Evolutionary conservation across 2,329 filamentous ascomycete species (phyloP), one percentile per base, ranked within the genome.

Genomic region (Pezicula rhizophila): DNA sequence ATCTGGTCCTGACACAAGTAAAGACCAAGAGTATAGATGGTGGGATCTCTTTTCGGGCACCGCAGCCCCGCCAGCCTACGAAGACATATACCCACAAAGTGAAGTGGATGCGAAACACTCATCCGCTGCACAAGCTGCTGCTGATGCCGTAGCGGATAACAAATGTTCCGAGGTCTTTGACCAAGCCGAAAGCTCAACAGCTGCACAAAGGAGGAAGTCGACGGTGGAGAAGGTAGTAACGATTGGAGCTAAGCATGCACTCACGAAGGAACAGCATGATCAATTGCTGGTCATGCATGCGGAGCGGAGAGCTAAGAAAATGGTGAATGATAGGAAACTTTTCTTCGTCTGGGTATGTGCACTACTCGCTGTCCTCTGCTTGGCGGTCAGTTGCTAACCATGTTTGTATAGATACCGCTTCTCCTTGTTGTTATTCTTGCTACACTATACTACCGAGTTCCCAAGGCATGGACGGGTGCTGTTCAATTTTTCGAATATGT

Each of bases 31-130:
- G 46, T 72, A 72, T 56, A 75, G 76, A 51, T 87, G 85, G 84
- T 87, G 82, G 79, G 82, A 85, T 60, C 69, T 84, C 25, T 76
- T 84, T 40, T 80, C 80, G 8, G 68, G 74, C 34, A 70, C 68
- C 8, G 70, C 74, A 4, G 73, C 78, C 28, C 87, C 87, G 8
- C 88, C 88, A 8, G 79, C 88, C 0, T 93, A 93, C 56, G 83
- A 90, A 46, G 88, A 91, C 42, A 79, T 93, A 25, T 93, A 82
- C 64, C 87, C 86, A 2, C 66, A 72, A 46, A 59, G 58, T 31
- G 70, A 74, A 40, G 54, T 74, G 14, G 77, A 83, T 48, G 68
- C 67, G 20, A 84, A 85, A 64, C 74, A 78, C 57, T 69, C 74
- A 15, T 77, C 78, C n/a, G 79, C 77, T 1, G 72, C 74, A 8